Evolutionary conservation across 169 alveolate genomes (phyloP).

Genomic region (Theileria annulata): DNA sequence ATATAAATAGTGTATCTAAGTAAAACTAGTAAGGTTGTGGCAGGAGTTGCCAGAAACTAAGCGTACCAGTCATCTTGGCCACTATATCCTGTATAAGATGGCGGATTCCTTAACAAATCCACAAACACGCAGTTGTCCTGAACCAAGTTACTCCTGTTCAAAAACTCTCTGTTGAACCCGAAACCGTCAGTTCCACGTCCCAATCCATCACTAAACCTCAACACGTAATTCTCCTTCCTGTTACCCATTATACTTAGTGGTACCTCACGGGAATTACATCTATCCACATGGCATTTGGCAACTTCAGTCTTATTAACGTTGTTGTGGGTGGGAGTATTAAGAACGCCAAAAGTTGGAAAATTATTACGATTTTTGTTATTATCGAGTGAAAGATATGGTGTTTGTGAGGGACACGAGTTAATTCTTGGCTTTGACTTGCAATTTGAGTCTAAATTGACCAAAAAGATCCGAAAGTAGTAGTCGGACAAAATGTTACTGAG

Average conservation of each 20-base stretch:
- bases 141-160: conserved; percentile 23
- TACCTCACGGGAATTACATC: conserved; percentile 52
- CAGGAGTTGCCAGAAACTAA: background rate
- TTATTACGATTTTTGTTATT: background rate
- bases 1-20: background rate
- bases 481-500: conserved; percentile 33
- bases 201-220: conserved; percentile 28
- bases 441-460: conserved; percentile 58
- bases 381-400: background rate
- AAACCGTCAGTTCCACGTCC: background rate
- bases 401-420: conserved; percentile 42
- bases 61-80: conserved; percentile 64
- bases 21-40: background rate
- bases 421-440: conserved; percentile 37
- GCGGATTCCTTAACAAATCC: conserved; percentile 64
- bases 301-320: conserved; percentile 13
- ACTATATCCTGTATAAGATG: conserved; percentile 63
- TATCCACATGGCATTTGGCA: conserved; percentile 52
- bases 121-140: conserved; percentile 51
- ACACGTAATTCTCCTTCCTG: conserved; percentile 59
- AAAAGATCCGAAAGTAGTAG: conserved; percentile 55
- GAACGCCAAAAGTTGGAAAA: background rate
- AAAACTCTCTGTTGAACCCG: conserved; percentile 22
- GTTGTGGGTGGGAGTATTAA: background rate
- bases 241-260: conserved; percentile 4